A percentile compares a stretch with the other conserved stretches of the same genome.
Evolutionary conservation across 1,139 yeast genomes (phyloP).

Genomic region (Sugiyamaella castrensis): DNA sequence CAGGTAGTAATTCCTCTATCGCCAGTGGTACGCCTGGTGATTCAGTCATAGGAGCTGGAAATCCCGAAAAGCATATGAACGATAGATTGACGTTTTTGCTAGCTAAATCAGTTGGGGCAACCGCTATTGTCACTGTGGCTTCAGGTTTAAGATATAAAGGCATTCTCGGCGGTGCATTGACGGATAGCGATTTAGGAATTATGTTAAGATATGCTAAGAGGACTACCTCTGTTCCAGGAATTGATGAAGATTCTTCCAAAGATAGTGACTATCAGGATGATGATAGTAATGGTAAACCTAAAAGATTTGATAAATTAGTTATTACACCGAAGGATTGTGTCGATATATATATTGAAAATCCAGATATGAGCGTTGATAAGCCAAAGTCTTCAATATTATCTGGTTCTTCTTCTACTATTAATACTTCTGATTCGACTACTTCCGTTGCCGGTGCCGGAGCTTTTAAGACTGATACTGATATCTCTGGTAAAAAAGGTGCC

Average conservation of each 20-base stretch:
- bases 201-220: constrained; percentile 53
- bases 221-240: constrained; percentile 40
- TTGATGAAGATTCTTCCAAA: constrained; percentile 29
- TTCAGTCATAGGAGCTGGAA: background rate
- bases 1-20: background rate
- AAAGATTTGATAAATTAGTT: constrained; percentile 48
- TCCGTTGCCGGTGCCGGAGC: constrained; percentile 17
- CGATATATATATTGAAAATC: constrained; percentile 52
- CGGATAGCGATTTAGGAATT: constrained; percentile 48
- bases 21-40: background rate
- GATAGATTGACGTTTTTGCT: constrained; percentile 52
- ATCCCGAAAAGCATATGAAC: constrained; percentile 37
- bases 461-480: constrained; percentile 84
- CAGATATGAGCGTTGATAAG: constrained; percentile 41
- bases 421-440: constrained; percentile 13
- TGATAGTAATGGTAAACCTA: constrained; percentile 30
- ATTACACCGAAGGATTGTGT: constrained; percentile 60
- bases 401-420: background rate
- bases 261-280: background rate
- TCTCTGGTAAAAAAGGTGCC: constrained; percentile 47
- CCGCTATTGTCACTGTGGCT: constrained; percentile 55
- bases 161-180: constrained; percentile 47
- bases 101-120: constrained; percentile 55
- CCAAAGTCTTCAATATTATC: constrained; percentile 6
- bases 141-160: constrained; percentile 65